Evolutionary conservation across 345 rosid genomes (phyloP), one percentile per base, ranked within the genome.

Genomic region (Melaleuca alternifolia): DNA sequence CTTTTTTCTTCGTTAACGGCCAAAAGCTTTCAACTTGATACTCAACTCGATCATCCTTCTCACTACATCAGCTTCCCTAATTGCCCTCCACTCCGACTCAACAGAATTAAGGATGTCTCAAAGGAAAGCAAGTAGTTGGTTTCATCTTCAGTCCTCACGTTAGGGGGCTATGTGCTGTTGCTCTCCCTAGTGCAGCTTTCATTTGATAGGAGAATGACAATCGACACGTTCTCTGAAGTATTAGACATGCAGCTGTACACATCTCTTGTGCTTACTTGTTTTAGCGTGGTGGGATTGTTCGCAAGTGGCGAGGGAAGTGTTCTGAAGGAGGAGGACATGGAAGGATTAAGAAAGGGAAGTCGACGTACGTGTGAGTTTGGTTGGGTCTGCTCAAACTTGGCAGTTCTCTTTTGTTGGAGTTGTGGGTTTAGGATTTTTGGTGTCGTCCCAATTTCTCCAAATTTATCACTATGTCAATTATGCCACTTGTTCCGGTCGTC

Each of bases 181-280:
- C 91, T 93, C 82, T 89, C 92, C 6, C 86, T 92, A 10, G 90
- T 88, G 65, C 92, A 91, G 87, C 48, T 91, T 84, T 91, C 91
- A 51, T 91, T 91, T 4, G 79, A 91, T 50, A 91, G 87, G 82
- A 81, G 89, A 10, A 87, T 89, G n/a, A 86, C 57, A 87, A 85
- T 82, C 83, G 92, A 87, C 75, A 85, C 89, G 48, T 89, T 84
- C 81, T 37, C 83, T 1, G 89, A 89, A 81, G 95, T 92, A 28
- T 89, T 90, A 2, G 87, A 93, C 24, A 91, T 92, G 94, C 93
- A 93, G 51, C 90, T 91, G n/a, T 91, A 91, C 87, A 90, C 91
- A 1, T 93, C 95, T 11, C 59, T 91, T 0, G 93, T 88, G 3
- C 91, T 93, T 0, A 82, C 93, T 50, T 88, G 65, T 76, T 77